Percentiles rank a stretch among this genome's conserved stretches.
phyloP scores from a whole-genome alignment of 2,329 filamentous ascomycete genomes.

The Pestalotiopsis sp. region DNA sequence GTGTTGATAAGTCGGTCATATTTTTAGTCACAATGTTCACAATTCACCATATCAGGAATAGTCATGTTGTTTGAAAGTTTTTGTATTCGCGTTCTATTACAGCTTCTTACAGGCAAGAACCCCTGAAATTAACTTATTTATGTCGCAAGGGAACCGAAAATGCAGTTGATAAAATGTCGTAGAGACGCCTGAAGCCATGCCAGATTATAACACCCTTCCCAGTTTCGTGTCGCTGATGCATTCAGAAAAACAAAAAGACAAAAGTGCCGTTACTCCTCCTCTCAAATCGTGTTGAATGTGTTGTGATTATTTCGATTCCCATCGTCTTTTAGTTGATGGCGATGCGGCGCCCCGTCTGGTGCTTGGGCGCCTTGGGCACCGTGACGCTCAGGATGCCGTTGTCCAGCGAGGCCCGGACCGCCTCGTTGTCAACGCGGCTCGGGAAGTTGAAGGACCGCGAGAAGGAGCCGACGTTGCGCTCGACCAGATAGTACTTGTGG shows the following conservation, averaged over 20 bases:
- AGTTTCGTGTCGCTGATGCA: background rate
- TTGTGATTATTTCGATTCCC: background rate
- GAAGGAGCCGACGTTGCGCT: constrained; percentile 70
- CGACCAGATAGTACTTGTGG: constrained; percentile 56
- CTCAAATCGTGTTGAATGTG: background rate
- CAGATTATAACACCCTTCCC: background rate
- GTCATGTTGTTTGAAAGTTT: background rate
- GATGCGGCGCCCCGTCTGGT: constrained; percentile 55
- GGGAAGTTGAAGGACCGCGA: constrained; percentile 71
- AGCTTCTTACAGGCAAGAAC: background rate
- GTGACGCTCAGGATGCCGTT: constrained; percentile 66
- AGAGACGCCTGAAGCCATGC: background rate
- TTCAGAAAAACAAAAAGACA: background rate
- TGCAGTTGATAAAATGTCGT: background rate
- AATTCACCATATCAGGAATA: background rate
- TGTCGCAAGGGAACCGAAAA: background rate
- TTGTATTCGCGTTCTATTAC: background rate
- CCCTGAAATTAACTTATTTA: background rate
- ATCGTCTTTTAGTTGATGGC: constrained; percentile 42
- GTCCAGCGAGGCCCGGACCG: constrained; percentile 63
- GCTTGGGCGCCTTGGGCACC: constrained; percentile 69
- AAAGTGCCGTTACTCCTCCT: background rate
- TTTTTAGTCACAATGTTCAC: no score
- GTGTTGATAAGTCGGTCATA: no score
- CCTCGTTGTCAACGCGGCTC: constrained; percentile 61